Evolutionary conservation across 352 stramenopile genomes (phyloP).

Genomic region (Halophytophthora polymorphica): DNA sequence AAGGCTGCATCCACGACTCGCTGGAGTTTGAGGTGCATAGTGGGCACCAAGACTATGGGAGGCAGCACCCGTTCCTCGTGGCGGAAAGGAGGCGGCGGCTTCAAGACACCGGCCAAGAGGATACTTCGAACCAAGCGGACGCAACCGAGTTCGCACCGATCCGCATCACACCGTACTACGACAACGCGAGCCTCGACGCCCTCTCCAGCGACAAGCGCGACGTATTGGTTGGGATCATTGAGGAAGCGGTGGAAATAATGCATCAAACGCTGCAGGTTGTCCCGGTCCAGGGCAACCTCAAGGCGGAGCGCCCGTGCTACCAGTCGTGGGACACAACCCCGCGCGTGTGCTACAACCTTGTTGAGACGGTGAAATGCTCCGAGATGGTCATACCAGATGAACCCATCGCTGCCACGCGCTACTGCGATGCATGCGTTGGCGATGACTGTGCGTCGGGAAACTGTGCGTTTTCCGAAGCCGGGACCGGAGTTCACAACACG

Average conservation of each 20-base stretch:
- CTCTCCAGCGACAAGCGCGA: constrained; percentile 29
- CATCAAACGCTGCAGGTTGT: constrained; percentile 47
- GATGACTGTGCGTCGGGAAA: constrained; percentile 28
- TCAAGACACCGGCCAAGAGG: not conserved
- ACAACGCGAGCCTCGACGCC: constrained; percentile 40
- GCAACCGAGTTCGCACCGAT: constrained; percentile 38
- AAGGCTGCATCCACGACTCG: constrained; percentile 30
- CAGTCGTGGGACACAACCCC: constrained; percentile 39
- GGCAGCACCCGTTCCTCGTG: constrained; percentile 19
- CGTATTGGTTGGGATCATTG: constrained; percentile 50
- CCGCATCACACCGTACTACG: constrained; percentile 66
- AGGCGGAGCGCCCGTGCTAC: constrained; percentile 51
- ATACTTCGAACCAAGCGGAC: constrained; percentile 12
- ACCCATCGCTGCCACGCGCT: constrained; percentile 43
- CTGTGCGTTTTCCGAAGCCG: constrained; percentile 26
- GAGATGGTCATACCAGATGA: constrained; percentile 65
- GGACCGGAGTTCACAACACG: constrained; percentile 35
- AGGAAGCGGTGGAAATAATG: constrained; percentile 52
- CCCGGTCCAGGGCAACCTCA: constrained; percentile 55
- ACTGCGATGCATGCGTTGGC: constrained; percentile 40
- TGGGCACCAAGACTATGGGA: constrained; percentile 16
- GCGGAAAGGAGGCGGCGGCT: constrained; percentile 11
- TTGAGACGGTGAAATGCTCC: constrained; percentile 45
- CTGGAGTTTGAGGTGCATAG: constrained; percentile 17
- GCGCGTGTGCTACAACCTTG: constrained; percentile 43